These are phyloP conservation scores for Brassica incana DNA, from an alignment of 345 rosid genomes.

Conservation along the genomic window DNA sequence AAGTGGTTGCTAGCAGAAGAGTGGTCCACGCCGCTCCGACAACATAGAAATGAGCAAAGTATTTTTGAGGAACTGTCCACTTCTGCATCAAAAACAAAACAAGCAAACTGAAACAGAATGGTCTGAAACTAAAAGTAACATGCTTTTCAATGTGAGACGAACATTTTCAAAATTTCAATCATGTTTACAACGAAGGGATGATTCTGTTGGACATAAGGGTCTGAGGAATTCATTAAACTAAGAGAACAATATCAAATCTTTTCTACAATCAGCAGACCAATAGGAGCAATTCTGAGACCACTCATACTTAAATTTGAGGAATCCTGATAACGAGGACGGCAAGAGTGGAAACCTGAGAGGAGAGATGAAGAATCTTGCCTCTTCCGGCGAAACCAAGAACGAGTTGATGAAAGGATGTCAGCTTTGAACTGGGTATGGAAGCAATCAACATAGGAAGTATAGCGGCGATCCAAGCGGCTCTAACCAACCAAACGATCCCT, in stretches of 20 bases:
- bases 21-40: conserved; percentile 70
- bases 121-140: not conserved
- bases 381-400: conserved; percentile 51
- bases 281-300: not conserved
- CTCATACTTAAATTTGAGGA: not conserved
- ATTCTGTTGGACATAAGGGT: not conserved
- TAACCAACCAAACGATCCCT: conserved; percentile 45
- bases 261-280: not conserved
- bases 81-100: conserved; percentile 44
- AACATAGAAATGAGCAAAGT: conserved; percentile 66
- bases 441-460: conserved; percentile 44
- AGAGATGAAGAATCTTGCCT: conserved; percentile 55
- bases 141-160: not conserved
- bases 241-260: not conserved
- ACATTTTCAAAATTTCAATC: not conserved
- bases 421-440: conserved; percentile 47
- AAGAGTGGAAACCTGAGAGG: conserved; percentile 39
- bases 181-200: not conserved
- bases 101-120: not conserved
- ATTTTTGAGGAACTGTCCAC: conserved; percentile 69
- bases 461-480: conserved; percentile 59
- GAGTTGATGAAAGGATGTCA: conserved; percentile 37
- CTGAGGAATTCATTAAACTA: not conserved
- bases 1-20: conserved; percentile 53
- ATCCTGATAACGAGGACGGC: not conserved